These are phyloP conservation scores for Neocatenulostroma microsporum DNA, from an alignment of 2,329 filamentous ascomycete genomes.

Conservation along the genomic window DNA sequence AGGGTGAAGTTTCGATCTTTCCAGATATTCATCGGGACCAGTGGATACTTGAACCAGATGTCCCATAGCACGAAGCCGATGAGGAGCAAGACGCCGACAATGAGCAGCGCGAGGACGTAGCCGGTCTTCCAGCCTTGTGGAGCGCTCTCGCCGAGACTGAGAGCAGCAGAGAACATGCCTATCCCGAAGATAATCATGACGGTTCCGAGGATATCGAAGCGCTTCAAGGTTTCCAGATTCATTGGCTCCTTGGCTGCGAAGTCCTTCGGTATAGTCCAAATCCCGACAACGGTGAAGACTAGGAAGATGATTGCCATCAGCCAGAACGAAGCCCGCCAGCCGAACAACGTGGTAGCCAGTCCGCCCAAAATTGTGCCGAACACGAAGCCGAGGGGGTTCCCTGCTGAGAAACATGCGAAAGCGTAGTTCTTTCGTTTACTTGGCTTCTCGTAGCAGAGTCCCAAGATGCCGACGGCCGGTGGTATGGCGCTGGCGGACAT, in stretches of 20 bases:
- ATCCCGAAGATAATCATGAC: slow-evolving; percentile 56
- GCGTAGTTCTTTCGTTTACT: slow-evolving; percentile 56
- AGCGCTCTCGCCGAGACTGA: slow-evolving; percentile 50
- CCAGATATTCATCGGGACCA: slow-evolving; percentile 51
- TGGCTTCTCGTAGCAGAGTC: slow-evolving; percentile 55
- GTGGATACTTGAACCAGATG: slow-evolving; percentile 39
- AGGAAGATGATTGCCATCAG: slow-evolving; percentile 57
- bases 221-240: slow-evolving; percentile 44
- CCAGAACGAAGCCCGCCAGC: slow-evolving; percentile 58
- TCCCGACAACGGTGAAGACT: slow-evolving; percentile 49
- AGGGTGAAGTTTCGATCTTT: slow-evolving; percentile 57
- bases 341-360: slow-evolving; percentile 52
- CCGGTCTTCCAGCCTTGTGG: slow-evolving; percentile 54
- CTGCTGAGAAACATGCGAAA: slow-evolving; percentile 55
- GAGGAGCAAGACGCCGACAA: slow-evolving; percentile 52
- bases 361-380: slow-evolving; percentile 55
- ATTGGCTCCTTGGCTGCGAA: slow-evolving; percentile 38
- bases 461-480: slow-evolving; percentile 57
- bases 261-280: slow-evolving; percentile 56
- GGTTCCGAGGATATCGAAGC: slow-evolving; percentile 56
- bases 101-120: slow-evolving; percentile 55
- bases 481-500: slow-evolving; percentile 56
- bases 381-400: slow-evolving; percentile 51
- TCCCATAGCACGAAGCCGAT: slow-evolving; percentile 57
- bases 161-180: slow-evolving; percentile 55